Conservation (phyloP, 176 grass and related monocot genomes). For the Triticum timopheevii region DNA sequence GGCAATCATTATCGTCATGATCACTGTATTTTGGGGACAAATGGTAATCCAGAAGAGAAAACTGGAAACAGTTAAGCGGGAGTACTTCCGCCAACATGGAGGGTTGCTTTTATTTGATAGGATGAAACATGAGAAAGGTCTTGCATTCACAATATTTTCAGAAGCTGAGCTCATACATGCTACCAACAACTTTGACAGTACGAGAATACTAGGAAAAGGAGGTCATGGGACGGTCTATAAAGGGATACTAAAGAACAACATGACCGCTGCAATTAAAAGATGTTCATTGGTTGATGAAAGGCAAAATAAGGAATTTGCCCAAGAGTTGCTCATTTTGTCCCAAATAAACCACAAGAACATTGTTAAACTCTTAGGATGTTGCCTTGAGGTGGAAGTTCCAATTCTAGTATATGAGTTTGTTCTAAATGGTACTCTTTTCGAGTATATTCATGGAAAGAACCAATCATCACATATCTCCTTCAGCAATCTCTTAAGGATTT, state of each 20-base stretch:
- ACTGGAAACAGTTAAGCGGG: neutral
- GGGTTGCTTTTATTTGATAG: conserved; percentile 27
- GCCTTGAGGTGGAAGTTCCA: neutral
- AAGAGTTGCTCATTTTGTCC: conserved; percentile 43
- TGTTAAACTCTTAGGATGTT: neutral
- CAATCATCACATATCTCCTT: neutral
- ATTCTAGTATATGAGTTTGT: neutral
- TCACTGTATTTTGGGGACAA: neutral
- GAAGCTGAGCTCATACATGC: conserved; percentile 37
- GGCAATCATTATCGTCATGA: neutral
- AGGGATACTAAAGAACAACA: conserved; percentile 18
- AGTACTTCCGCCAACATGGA: conserved; percentile 34
- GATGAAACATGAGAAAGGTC: conserved; percentile 35
- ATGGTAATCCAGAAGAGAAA: conserved; percentile 26
- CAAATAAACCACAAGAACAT: neutral
- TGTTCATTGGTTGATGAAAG: conserved; percentile 17
- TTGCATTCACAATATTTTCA: conserved; percentile 31
- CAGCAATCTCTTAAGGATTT: neutral
- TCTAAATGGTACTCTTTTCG: neutral
- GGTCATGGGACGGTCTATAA: conserved; percentile 44
- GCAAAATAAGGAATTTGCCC: conserved; percentile 38
- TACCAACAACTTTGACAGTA: conserved; percentile 46
- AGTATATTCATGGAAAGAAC: neutral
- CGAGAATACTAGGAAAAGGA: conserved; percentile 39
- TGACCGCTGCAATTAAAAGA: conserved; percentile 5